Conservation (phyloP, 495 filamentous ascomycete genomes). For the Sphaerosporella brunnea region DNA sequence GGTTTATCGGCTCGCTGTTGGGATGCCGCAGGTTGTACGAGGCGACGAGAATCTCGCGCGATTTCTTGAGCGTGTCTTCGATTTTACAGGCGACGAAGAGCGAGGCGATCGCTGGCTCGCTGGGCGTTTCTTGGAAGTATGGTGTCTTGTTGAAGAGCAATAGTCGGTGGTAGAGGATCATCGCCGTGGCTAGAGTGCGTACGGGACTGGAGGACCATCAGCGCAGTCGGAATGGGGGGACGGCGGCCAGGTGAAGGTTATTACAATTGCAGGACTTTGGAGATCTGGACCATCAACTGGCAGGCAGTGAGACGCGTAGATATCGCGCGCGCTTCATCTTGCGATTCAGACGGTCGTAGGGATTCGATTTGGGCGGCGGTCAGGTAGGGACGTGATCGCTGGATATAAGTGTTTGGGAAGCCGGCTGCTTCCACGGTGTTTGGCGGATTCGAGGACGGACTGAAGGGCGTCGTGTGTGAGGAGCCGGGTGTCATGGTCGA, state of each 20-base stretch:
- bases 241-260: conserved; percentile 2
- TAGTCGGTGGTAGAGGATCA: conserved; percentile 25
- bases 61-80: conserved; percentile 95
- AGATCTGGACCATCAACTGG: conserved; percentile 22
- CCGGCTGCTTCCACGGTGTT: background rate
- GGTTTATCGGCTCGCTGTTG: conserved; percentile 52
- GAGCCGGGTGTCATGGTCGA: conserved; percentile 3
- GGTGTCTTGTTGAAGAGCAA: conserved; percentile 18
- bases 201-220: conserved; percentile 13
- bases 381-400: conserved; percentile 24
- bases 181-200: conserved; percentile 25
- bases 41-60: conserved; percentile 75
- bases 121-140: conserved; percentile 2
- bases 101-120: conserved; percentile 67
- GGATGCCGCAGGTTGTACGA: conserved; percentile 65
- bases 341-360: conserved; percentile 16
- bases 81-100: conserved; percentile 91
- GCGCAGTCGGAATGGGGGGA: background rate
- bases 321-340: conserved; percentile 20
- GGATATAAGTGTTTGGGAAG: conserved; percentile 23
- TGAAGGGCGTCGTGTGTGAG: background rate
- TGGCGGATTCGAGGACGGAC: background rate
- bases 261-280: conserved; percentile 23
- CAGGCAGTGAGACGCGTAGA: conserved; percentile 19
- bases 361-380: conserved; percentile 24